A percentile compares a stretch with the other conserved stretches of the same genome.
Evolutionary conservation across 1,139 yeast genomes (phyloP).

Genomic region (Yamadazyma membranifaciens): DNA sequence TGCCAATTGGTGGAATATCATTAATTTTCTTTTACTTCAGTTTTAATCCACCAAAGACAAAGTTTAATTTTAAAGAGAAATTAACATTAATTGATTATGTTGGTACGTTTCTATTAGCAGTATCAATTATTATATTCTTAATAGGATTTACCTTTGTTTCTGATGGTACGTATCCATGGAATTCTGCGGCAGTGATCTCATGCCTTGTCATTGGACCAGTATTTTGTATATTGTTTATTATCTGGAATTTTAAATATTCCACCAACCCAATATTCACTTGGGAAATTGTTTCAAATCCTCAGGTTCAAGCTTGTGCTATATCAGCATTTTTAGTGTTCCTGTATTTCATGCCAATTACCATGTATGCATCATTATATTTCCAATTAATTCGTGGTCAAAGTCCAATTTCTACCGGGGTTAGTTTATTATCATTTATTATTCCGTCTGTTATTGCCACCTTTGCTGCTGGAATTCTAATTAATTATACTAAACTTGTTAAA

Average conservation of each 20-base stretch:
- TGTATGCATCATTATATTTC: constrained; percentile 54
- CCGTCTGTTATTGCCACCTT: constrained; percentile 44
- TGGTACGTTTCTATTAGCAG: constrained; percentile 29
- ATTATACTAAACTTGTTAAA: too few relatives aligned
- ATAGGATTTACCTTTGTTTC: constrained; percentile 35
- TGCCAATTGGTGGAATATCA: constrained; percentile 67
- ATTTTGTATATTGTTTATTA: constrained; percentile 33
- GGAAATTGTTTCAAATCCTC: constrained; percentile 36
- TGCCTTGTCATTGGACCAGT: constrained; percentile 58
- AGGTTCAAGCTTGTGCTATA: constrained; percentile 36
- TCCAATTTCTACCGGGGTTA: constrained; percentile 19
- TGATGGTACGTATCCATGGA: constrained; percentile 34
- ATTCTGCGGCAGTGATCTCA: constrained; percentile 53
- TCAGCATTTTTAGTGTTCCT: constrained; percentile 40
- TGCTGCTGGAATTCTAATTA: constrained; percentile 39
- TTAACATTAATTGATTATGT: constrained; percentile 34
- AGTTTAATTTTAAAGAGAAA: constrained; percentile 39
- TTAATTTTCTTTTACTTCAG: constrained; percentile 40
- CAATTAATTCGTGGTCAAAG: constrained; percentile 52
- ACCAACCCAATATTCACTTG: constrained; percentile 46
- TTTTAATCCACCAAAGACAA: constrained; percentile 57
- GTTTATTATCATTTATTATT: constrained; percentile 49
- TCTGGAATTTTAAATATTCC: constrained; percentile 50
- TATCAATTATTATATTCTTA: constrained; percentile 30
- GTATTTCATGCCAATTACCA: constrained; percentile 42